Evolutionary conservation across 495 filamentous ascomycete species (phyloP), one percentile per base, ranked within the genome.

Genomic region (Penicillium parvum): DNA sequence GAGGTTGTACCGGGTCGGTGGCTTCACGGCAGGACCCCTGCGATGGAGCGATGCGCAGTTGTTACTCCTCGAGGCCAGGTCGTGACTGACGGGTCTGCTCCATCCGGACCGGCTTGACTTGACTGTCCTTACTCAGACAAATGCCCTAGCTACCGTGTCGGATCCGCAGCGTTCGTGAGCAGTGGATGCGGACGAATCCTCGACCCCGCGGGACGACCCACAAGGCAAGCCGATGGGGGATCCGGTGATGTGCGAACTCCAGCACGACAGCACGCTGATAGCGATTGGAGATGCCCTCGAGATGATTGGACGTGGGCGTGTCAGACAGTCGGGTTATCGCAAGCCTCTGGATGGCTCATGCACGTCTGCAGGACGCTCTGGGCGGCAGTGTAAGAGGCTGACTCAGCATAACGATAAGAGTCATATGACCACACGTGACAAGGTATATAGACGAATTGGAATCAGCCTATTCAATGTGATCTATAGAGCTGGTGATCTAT

Each of bases 151-250:
- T 30, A 6, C 16, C 12, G 12, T 7, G n/a, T 30, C n/a, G 4
- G 28, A 30, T 30, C 28, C n/a, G n/a, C n/a, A n/a, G n/a, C n/a
- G n/a, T n/a, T n/a, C n/a, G n/a, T n/a, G n/a, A n/a, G n/a, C 26
- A 43, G 29, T 10, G 16, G 23, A 44, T 40, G 37, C 37, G 37
- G 36, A 18, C 11, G 27, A 37, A 18, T 40, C 32, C 36, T 32
- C 15, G 38, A 58, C 52, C 48, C 52, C 48, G 45, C 52, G 55
- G 35, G 32, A 49, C 11, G 43, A 53, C 53, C 57, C 57, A 53
- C 57, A 45, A 38, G 45, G 48, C 47, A 55, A 45, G 48, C 48
- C 51, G 45, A n/a, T n/a, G 40, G 51, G 39, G 16, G 23, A 12
- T 21, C 30, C 20, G 14, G 27, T 2, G 11, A 3, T n/a, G 8